These are phyloP conservation scores for Agaricus blazei DNA, from an alignment of 768 basidiomycete species.

Conservation along the genomic window DNA sequence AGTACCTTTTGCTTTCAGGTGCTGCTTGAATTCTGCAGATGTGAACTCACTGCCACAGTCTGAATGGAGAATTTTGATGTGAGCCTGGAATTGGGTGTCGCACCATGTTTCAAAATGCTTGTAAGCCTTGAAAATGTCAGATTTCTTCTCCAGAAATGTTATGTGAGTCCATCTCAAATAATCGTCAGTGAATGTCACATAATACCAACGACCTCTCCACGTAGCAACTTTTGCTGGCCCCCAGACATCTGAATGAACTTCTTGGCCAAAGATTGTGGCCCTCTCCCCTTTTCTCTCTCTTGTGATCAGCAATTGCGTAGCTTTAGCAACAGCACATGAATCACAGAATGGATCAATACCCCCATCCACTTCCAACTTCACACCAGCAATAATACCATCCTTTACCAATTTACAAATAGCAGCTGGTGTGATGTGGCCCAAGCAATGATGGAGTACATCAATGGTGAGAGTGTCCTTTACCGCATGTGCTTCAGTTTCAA, in stretches of 20 bases:
- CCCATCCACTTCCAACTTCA: slow-evolving; percentile 18
- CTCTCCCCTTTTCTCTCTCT: slow-evolving; percentile 20
- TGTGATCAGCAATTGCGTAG: slow-evolving; percentile 24
- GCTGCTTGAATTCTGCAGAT: slow-evolving; percentile 19
- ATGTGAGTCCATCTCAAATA: slow-evolving; percentile 12
- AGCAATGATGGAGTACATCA: background rate
- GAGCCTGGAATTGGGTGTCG: slow-evolving; percentile 19
- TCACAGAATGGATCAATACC: slow-evolving; percentile 10
- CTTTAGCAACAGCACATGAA: slow-evolving; percentile 21
- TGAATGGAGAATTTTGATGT: slow-evolving; percentile 23
- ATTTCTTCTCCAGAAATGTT: slow-evolving; percentile 14
- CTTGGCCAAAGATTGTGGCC: slow-evolving; percentile 13
- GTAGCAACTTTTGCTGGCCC: slow-evolving; percentile 24
- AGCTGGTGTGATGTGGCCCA: background rate
- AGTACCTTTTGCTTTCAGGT: slow-evolving; percentile 28
- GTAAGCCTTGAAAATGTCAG: slow-evolving; percentile 20
- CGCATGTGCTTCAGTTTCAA: slow-evolving; percentile 2
- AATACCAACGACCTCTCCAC: slow-evolving; percentile 19
- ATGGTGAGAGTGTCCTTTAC: background rate
- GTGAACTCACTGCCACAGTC: slow-evolving; percentile 36
- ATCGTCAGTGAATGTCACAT: slow-evolving; percentile 27
- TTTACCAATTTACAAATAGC: slow-evolving; percentile 17
- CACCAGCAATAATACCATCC: slow-evolving; percentile 22
- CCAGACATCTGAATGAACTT: slow-evolving; percentile 33
- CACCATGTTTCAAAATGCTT: slow-evolving; percentile 22